Evolutionary conservation across 2,329 filamentous ascomycete genomes (phyloP), one percentile per base, ranked within the genome.

Genomic region (Fusarium humuli): DNA sequence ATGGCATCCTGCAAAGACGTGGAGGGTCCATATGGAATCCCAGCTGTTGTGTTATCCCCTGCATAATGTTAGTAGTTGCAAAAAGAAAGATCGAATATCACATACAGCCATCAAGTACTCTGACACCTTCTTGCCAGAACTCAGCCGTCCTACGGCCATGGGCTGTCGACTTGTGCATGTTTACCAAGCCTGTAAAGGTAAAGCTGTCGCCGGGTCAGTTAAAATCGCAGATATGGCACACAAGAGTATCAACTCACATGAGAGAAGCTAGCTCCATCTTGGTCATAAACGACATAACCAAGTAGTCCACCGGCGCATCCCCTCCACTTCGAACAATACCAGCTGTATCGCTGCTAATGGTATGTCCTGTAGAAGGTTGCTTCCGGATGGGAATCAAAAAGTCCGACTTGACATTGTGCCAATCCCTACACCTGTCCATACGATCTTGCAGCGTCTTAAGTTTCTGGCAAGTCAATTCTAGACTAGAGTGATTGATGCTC

Each of bases 401-500:
- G 58, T 87, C 83, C 0, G 84, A 81, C 13, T 83, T 81, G 45
- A 82, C 76, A 22, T 83, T 77, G 67, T 83, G 73, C 86, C 84
- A 87, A 60, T 83, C 79, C 48, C 85, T 81, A 41, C 85, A 83
- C 23, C 86, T 81, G 65, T 93, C 91, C 74, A 93, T 82, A 44
- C 84, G 85, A 41, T 81, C 80, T 75, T 93, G 90, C 69, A 94
- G 82, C 9, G 82, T 80, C 41, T 84, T 84, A 22, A 93, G 81
- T 74, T 94, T 94, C 55, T 86, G 82, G 1, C 82, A 78, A 30
- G 88, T 86, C 30, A 85, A 79, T 14, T 88, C 84, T 0, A 87
- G 85, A 32, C 84, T 85, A 66, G 90, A 90, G 60, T 89, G 85
- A 58, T 90, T 87, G 54, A 94, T 81, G 72, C 88, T 90, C 73